A percentile compares a stretch with the other conserved stretches of the same genome.
Conservation (phyloP, 352 stramenopile species). For the Phytopythium mirpurense region DNA sequence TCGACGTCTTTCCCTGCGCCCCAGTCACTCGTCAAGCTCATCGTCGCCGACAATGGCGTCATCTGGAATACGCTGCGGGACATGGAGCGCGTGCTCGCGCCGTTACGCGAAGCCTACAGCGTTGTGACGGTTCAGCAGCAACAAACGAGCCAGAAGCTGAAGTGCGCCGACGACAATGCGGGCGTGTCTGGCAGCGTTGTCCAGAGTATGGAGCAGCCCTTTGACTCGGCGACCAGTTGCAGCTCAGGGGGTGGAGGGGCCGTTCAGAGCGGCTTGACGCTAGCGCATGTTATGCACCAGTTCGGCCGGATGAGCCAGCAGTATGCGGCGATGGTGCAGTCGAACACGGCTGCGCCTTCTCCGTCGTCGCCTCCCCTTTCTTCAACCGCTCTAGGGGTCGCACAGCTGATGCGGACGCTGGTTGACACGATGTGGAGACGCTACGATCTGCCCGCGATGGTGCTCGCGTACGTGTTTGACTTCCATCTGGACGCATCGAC, state of each 20-base stretch:
- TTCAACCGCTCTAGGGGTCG: slow-evolving; percentile 18
- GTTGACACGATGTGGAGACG: slow-evolving; percentile 61
- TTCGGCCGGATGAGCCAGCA: slow-evolving; percentile 68
- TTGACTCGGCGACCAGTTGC: not conserved
- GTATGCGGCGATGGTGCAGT: slow-evolving; percentile 33
- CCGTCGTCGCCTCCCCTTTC: not conserved
- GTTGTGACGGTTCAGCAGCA: slow-evolving; percentile 42
- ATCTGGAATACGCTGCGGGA: slow-evolving; percentile 42
- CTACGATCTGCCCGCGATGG: slow-evolving; percentile 69
- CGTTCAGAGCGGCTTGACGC: slow-evolving; percentile 40
- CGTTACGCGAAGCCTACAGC: slow-evolving; percentile 54
- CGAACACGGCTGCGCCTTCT: not conserved
- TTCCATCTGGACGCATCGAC: slow-evolving; percentile 61
- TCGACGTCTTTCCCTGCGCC: slow-evolving; percentile 20
- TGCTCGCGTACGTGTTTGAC: slow-evolving; percentile 75
- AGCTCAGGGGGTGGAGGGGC: slow-evolving; percentile 3
- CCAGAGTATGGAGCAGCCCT: not conserved
- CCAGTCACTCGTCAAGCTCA: slow-evolving; percentile 35
- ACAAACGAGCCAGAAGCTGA: slow-evolving; percentile 11
- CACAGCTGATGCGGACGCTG: slow-evolving; percentile 38
- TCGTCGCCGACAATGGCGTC: slow-evolving; percentile 38
- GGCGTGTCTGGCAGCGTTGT: not conserved
- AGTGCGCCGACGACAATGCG: not conserved
- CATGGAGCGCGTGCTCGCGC: slow-evolving; percentile 38
- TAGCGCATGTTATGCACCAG: slow-evolving; percentile 78